Base-by-base conservation (phyloP, 2,329 filamentous ascomycete species). In the Apiospora koreana region DNA sequence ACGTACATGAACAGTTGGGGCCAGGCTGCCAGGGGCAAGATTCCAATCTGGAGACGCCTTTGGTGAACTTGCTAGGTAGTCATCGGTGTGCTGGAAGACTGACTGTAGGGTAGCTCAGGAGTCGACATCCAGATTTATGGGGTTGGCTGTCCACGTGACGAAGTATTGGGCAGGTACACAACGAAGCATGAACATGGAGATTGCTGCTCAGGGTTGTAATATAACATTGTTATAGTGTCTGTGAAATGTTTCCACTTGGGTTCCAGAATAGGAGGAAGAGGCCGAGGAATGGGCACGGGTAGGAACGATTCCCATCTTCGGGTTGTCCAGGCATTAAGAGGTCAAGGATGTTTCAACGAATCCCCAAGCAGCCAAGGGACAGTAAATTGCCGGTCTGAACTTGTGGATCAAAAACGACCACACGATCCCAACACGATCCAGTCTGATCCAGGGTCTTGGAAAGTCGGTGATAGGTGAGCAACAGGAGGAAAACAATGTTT, bases 181-280 rank as follows among this genome's bases (percentile, higher is more conserved):
- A 31, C 18, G 54, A n/a, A 21, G 54, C 54, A 62, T 62, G 54
- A 62, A 62, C 28, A 62, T 62, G 54, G 54, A 62, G 31, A 62
- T 62, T 62, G 54, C 54, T 62, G 54, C 54, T 62, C 31, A 38
- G 31, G 54, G 54, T 35, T 46, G 54, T 62, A 62, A 62, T 62
- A 62, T 62, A 62, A 62, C 54, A 62, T 38, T 62, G 54, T 31
- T 62, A 62, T 62, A 62, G 54, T 62, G 54, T 62, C 54, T 38
- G 54, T 38, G 54, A 38, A 38, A 38, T 62, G 54, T 38, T 62
- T 62, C 54, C 54, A 62, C 54, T 62, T 62, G 31, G 54, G 28
- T 62, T 62, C 54, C 54, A 62, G 31, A 38, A 38, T 62, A 62
- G 54, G 54, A 62, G 54, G 54, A 21, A 38, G 18, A 62, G 9